These are phyloP conservation scores for Fusarium piperis DNA, from an alignment of 2,329 filamentous ascomycete genomes.

Conservation along the genomic window DNA sequence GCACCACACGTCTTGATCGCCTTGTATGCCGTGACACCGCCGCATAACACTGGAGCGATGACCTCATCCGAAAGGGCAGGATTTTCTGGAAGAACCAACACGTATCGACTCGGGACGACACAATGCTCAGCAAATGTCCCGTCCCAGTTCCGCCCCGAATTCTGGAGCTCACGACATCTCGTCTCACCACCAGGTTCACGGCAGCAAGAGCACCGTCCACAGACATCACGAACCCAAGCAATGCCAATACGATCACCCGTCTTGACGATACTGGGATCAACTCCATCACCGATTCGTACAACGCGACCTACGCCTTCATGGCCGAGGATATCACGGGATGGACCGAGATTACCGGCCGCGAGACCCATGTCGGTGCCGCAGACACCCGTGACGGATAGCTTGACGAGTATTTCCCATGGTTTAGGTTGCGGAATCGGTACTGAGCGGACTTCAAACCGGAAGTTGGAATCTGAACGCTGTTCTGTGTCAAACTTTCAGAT, in stretches of 20 bases:
- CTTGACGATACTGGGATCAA: background rate
- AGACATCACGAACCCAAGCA: slow-evolving; percentile 42
- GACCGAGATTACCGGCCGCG: slow-evolving; percentile 25
- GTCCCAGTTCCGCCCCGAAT: slow-evolving; percentile 47
- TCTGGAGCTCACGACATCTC: slow-evolving; percentile 46
- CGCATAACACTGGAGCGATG: slow-evolving; percentile 54
- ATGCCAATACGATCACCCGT: slow-evolving; percentile 18
- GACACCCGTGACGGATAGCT: slow-evolving; percentile 23
- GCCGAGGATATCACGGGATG: slow-evolving; percentile 25
- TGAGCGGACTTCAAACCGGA: slow-evolving; percentile 7
- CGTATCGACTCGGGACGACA: slow-evolving; percentile 48
- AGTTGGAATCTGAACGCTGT: slow-evolving; percentile 8
- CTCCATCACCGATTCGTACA: slow-evolving; percentile 5
- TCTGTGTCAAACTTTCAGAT: background rate
- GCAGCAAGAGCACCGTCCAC: slow-evolving; percentile 48
- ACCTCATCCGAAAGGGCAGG: slow-evolving; percentile 45
- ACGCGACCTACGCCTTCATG: slow-evolving; percentile 34
- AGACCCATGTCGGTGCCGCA: slow-evolving; percentile 35
- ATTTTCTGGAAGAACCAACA: slow-evolving; percentile 40
- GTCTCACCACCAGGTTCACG: slow-evolving; percentile 47
- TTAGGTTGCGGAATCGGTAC: background rate
- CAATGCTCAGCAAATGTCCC: slow-evolving; percentile 54
- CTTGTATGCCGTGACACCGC: slow-evolving; percentile 56
- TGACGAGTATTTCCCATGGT: slow-evolving; percentile 29
- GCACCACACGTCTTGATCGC: slow-evolving; percentile 48